Conservation (phyloP, 108 stramenopile genomes). For the Pelagomonas calceolata region DNA sequence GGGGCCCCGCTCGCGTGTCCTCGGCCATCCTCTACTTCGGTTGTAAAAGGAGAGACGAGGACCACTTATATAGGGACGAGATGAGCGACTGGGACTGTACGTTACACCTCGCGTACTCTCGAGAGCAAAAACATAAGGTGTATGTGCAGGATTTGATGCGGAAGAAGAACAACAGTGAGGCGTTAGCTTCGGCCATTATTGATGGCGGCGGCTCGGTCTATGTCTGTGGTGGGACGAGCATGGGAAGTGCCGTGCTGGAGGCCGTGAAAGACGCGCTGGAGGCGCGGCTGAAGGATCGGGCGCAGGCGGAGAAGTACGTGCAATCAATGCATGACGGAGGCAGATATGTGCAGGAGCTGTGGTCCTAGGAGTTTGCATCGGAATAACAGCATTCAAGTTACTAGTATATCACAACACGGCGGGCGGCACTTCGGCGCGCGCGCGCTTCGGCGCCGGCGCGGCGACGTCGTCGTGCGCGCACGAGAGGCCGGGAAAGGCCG, state of each 20-base stretch:
- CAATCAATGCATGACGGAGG: neutral
- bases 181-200: conserved; percentile 59
- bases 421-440: too few relatives aligned
- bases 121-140: conserved; percentile 69
- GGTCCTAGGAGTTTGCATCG: neutral
- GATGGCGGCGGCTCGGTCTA: conserved; percentile 51
- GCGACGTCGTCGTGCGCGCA: too few relatives aligned
- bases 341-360: neutral
- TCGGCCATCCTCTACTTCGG: conserved; percentile 86
- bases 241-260: conserved; percentile 71
- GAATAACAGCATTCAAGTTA: too few relatives aligned
- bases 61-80: conserved; percentile 87
- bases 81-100: conserved; percentile 43
- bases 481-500: too few relatives aligned
- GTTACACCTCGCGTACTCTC: conserved; percentile 75
- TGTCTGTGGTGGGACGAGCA: conserved; percentile 76
- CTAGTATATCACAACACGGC: too few relatives aligned
- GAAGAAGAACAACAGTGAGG: conserved; percentile 26
- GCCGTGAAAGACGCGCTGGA: conserved; percentile 49
- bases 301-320: neutral
- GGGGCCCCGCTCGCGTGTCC: conserved; percentile 23
- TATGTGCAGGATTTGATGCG: conserved; percentile 85
- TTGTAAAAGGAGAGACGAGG: conserved; percentile 63
- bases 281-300: neutral
- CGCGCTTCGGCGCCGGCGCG: too few relatives aligned